Evolutionary conservation across 2,329 filamentous ascomycete species (phyloP), one percentile per base, ranked within the genome.

Genomic region (Calonectria leucothoes): DNA sequence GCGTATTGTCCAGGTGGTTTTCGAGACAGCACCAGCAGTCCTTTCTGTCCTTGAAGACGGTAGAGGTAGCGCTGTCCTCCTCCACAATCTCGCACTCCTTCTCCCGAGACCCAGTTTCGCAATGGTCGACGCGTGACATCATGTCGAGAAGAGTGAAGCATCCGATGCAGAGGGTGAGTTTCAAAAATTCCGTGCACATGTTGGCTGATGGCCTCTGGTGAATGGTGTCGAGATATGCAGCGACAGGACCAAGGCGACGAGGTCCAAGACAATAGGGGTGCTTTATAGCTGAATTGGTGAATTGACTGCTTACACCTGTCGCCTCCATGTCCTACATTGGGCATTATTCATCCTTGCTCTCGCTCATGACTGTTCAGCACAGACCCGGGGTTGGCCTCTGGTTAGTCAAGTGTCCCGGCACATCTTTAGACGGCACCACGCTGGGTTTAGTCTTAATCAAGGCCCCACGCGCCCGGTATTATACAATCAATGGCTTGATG

Each of bases 81-180:
- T 61, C 35, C 37, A 27, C 39, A 14, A 27, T 12, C 35, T 61
- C 55, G 35, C 55, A 61, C 23, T 61, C 55, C n/a, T 20, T 61
- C 23, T 61, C 35, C 23, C 17, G 17, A 10, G 17, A 27, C 10
- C 33, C 55, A 61, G 55, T 15, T 12, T 61, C 35, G 35, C 55
- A 61, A 12, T 39, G 23, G 17, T 61, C 35, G 33, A 39, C 5
- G 55, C 20, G 55, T 14, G 23, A 23, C 10, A 27, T 33, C 25
- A 61, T 61, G 55, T 39, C 23, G n/a, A 61, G 55, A 23, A 61
- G 55, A 15, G 55, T 61, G 55, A 39, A 61, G 55, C 55, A 61
- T 37, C 3, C 33, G 35, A 37, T 37, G 55, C 55, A 61, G 15
- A 39, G 25, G n/a, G 55, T 61, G 35, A 39, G 29, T 39, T 61